A percentile compares a stretch with the other conserved stretches of the same genome.
Evolutionary conservation across 176 grass and related monocot species (phyloP).

Genomic region (Microstegium vimineum): DNA sequence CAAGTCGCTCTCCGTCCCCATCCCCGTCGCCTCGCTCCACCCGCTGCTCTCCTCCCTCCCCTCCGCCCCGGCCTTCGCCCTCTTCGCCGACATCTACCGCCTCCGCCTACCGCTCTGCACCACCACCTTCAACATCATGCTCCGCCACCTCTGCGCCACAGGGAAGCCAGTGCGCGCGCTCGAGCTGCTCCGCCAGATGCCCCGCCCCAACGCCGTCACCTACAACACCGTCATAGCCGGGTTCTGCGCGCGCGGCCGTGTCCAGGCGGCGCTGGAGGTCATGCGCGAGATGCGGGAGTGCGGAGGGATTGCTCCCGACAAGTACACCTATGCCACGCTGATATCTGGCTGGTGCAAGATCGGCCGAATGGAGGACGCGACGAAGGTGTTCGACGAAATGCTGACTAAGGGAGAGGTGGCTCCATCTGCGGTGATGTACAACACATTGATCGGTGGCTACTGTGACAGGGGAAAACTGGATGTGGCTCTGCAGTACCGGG

Average conservation of each 20-base stretch:
- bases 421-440: conserved; percentile 39
- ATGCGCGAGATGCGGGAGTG: conserved; percentile 26
- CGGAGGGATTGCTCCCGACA: conserved; percentile 30
- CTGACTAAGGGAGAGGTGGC: conserved; percentile 2
- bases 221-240: conserved; percentile 48
- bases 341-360: conserved; percentile 41
- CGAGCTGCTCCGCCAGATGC: conserved; percentile 41
- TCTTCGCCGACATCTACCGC: conserved; percentile 45
- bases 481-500: conserved; percentile 37
- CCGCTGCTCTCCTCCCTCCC: conserved; percentile 27
- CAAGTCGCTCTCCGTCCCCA: conserved; percentile 16
- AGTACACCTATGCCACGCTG: conserved; percentile 39
- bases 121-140: conserved; percentile 56
- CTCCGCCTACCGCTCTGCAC: conserved; percentile 31
- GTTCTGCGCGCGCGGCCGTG: conserved; percentile 33
- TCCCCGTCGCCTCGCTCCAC: conserved; percentile 12
- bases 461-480: conserved; percentile 25
- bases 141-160: conserved; percentile 55
- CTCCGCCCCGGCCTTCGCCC: conserved; percentile 39
- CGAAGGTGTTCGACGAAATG: conserved; percentile 52
- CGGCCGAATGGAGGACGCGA: conserved; percentile 24
- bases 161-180: conserved; percentile 44
- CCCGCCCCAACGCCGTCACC: conserved; percentile 40
- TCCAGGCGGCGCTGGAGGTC: conserved; percentile 30
- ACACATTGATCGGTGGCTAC: conserved; percentile 31